Conservation (phyloP, 192 early-diverging fungal genomes). For the Rhizophagus sp. region DNA sequence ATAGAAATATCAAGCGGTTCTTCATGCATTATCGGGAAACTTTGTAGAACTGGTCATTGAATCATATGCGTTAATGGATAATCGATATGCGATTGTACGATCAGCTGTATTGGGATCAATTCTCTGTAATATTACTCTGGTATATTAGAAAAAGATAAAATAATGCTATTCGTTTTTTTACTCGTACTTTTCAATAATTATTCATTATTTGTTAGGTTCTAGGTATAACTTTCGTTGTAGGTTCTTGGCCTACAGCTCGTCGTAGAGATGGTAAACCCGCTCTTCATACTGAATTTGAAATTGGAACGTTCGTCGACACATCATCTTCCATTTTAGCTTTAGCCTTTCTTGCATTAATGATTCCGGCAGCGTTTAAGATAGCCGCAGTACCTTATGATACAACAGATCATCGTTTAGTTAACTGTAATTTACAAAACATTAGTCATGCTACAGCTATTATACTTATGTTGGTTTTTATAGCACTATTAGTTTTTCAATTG, state of each 20-base stretch:
- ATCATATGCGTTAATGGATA: conserved; percentile 33
- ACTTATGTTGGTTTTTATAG: conserved; percentile 56
- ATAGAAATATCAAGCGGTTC: conserved; percentile 25
- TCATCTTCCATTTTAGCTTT: conserved; percentile 59
- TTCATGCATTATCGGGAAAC: conserved; percentile 45
- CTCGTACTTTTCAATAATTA: background rate
- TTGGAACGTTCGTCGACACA: conserved; percentile 51
- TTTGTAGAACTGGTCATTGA: conserved; percentile 39
- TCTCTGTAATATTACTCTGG: conserved; percentile 85
- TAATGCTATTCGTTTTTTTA: background rate
- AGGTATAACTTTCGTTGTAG: conserved; percentile 76
- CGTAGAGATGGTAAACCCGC: conserved; percentile 37
- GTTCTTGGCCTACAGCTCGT: conserved; percentile 59
- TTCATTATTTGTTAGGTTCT: conserved; percentile 39
- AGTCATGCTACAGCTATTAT: conserved; percentile 65
- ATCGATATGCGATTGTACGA: conserved; percentile 35
- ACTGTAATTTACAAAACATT: conserved; percentile 52
- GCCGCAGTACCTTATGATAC: conserved; percentile 32
- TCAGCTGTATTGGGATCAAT: conserved; percentile 82
- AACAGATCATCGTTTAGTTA: background rate
- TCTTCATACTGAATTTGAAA: background rate
- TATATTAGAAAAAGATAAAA: conserved; percentile 32
- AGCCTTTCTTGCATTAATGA: conserved; percentile 57
- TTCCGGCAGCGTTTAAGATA: conserved; percentile 61
- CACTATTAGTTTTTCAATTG: conserved; percentile 79